Evolutionary conservation across 2,329 filamentous ascomycete genomes (phyloP).

Genomic region (Erysiphe neolycopersici): DNA sequence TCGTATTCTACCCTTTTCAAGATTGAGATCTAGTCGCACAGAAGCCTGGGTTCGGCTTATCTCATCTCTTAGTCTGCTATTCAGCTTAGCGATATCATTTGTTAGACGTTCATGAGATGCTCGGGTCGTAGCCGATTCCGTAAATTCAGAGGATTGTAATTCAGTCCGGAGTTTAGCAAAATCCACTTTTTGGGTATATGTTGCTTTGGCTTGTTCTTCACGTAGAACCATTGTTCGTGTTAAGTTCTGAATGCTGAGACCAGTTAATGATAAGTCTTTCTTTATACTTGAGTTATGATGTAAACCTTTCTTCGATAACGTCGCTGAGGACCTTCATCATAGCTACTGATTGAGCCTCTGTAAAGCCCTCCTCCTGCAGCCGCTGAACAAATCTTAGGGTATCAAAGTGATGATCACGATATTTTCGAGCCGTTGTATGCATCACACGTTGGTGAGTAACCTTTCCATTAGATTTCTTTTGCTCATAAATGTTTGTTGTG

Average conservation of each 20-base stretch:
- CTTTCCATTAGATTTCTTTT: no score
- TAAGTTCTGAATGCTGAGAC: slow-evolving; percentile 63
- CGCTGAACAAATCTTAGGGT: slow-evolving; percentile 91
- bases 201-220: slow-evolving; percentile 67
- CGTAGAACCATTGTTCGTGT: slow-evolving; percentile 94
- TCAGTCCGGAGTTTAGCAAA: slow-evolving; percentile 93
- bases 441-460: slow-evolving; percentile 22
- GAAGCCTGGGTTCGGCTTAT: slow-evolving; percentile 84
- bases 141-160: slow-evolving; percentile 72
- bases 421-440: slow-evolving; percentile 33
- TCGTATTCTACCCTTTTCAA: slow-evolving; percentile 87
- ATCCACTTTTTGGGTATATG: slow-evolving; percentile 75
- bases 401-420: slow-evolving; percentile 84
- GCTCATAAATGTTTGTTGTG: no score
- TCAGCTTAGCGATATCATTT: slow-evolving; percentile 86
- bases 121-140: slow-evolving; percentile 68
- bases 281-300: not conserved
- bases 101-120: slow-evolving; percentile 76
- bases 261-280: slow-evolving; percentile 1
- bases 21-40: slow-evolving; percentile 72
- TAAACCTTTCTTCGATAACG: slow-evolving; percentile 76
- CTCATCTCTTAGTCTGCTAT: slow-evolving; percentile 70
- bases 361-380: slow-evolving; percentile 75
- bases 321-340: slow-evolving; percentile 96
- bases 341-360: slow-evolving; percentile 81